A percentile compares a stretch with the other conserved stretches of the same genome.
Evolutionary conservation across 139 green algal species (phyloP).

Genomic region (Chlamydomonas asymmetrica): DNA sequence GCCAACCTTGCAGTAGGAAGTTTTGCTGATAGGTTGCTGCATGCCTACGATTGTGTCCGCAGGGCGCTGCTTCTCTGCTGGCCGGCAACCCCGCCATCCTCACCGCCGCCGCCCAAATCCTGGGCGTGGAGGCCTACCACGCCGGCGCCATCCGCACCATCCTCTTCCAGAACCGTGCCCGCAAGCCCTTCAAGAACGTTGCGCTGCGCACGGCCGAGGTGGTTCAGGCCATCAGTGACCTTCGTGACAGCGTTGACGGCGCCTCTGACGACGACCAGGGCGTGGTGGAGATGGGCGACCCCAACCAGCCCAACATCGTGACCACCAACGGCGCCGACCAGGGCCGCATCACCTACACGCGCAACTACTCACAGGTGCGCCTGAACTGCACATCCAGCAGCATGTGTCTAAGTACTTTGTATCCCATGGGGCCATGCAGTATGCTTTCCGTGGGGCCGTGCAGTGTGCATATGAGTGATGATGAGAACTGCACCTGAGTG

Average conservation of each 20-base stretch:
- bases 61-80: slow-evolving; percentile 29
- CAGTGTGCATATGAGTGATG: too few species aligned
- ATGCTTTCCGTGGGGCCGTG: too few species aligned
- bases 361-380: slow-evolving; percentile 9
- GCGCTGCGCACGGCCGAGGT: too few species aligned
- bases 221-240: slow-evolving; percentile 40
- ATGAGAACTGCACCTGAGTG: too few species aligned
- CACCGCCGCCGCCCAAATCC: slow-evolving; percentile 37
- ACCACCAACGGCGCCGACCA: slow-evolving; percentile 11
- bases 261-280: slow-evolving; percentile 28
- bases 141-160: slow-evolving; percentile 41
- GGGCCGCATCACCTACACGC: slow-evolving; percentile 29
- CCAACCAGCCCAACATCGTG: too few species aligned
- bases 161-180: slow-evolving; percentile 24
- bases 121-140: slow-evolving; percentile 59
- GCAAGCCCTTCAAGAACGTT: too few species aligned
- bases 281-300: too few species aligned
- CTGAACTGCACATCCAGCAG: too few species aligned
- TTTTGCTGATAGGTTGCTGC: too few species aligned
- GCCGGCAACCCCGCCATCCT: slow-evolving; percentile 26
- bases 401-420: too few species aligned
- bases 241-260: slow-evolving; percentile 41
- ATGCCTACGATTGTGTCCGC: background rate
- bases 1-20: too few species aligned
- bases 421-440: too few species aligned